Evolutionary conservation across 805 yeast species (phyloP).

Genomic region (Saturnispora saitoi): DNA sequence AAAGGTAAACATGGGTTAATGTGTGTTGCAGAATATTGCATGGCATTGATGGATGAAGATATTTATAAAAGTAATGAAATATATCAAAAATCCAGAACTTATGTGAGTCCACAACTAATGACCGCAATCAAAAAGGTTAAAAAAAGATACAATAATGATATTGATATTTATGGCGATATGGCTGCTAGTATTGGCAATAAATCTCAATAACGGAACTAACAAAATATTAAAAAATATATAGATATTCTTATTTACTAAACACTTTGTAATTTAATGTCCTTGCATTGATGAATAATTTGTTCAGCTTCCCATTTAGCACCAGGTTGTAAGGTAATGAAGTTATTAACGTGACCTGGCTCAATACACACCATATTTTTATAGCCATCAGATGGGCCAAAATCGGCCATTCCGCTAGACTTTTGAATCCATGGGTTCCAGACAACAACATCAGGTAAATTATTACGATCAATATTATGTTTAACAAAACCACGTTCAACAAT

Average conservation of each 20-base stretch:
- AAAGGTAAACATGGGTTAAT: slow-evolving; percentile 3
- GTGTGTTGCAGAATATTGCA: slow-evolving; percentile 5
- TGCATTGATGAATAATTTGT: slow-evolving; percentile 51
- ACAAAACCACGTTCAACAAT: slow-evolving; percentile 68
- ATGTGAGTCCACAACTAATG: background rate
- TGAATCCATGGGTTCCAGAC: slow-evolving; percentile 98
- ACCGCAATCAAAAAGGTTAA: background rate
- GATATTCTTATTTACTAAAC: slow-evolving; percentile 1
- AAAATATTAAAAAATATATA: background rate
- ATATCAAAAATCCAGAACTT: background rate
- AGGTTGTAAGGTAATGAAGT: slow-evolving; percentile 54
- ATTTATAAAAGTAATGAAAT: background rate
- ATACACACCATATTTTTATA: slow-evolving; percentile 85
- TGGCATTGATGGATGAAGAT: background rate
- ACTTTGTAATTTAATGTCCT: slow-evolving; percentile 26
- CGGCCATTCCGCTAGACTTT: slow-evolving; percentile 75
- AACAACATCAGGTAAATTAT: slow-evolving; percentile 54
- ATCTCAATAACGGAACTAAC: background rate
- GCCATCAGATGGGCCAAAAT: slow-evolving; percentile 81
- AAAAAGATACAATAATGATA: background rate
- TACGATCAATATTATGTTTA: slow-evolving; percentile 55
- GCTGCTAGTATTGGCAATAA: background rate
- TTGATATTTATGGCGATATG: slow-evolving; percentile 1
- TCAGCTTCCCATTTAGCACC: slow-evolving; percentile 70
- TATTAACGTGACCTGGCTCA: slow-evolving; percentile 85